Evolutionary conservation across 495 filamentous ascomycete species (phyloP), one percentile per base, ranked within the genome.

Genomic region (Annulohypoxylon bovei): DNA sequence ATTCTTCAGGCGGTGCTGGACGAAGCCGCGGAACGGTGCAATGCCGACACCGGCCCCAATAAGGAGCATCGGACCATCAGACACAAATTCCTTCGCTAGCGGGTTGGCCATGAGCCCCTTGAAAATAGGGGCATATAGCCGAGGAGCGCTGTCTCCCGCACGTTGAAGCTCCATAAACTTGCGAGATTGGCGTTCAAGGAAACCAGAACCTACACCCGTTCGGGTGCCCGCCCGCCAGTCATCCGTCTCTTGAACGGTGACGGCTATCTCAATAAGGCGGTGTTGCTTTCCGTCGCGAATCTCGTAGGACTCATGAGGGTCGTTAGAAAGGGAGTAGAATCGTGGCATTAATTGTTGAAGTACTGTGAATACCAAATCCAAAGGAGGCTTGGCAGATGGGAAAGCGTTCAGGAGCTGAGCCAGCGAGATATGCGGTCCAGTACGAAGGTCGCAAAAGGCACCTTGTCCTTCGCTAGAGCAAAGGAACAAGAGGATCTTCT

Each of bases 91-190:
- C 74, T 88, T 91, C 16, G 94, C 94, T 5, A 99, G 85, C 0
- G 95, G 95, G 78, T 99, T 99, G 49, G 93, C 89, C 95, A 99
- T 99, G n/a, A 99, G 84, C 2, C 95, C 95, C 72, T 96, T 93
- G 86, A 99, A 99, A 91, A 99, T 97, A 59, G 96, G 96, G 22
- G 97, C 81, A 56, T 92, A 87, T 33, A 98, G 70, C 61, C 91
- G 85, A 2, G 84, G 64, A 78, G 85, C 78, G 25, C 82, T 81
- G 23, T 85, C 80, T 40, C 89, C 90, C 6, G 79, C 75, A 20
- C 83, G 77, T 66, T 92, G 86, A 5, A 89, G 88, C 12, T 87
- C 83, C 71, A 93, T 85, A 70, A 91, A 89, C 62, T 83, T 81
- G 11, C 83, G 84, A 0, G 95, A 94, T 54, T 94, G 85, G 5